Conservation (phyloP, 169 alveolate species). For the Amoebophrya sp. region DNA sequence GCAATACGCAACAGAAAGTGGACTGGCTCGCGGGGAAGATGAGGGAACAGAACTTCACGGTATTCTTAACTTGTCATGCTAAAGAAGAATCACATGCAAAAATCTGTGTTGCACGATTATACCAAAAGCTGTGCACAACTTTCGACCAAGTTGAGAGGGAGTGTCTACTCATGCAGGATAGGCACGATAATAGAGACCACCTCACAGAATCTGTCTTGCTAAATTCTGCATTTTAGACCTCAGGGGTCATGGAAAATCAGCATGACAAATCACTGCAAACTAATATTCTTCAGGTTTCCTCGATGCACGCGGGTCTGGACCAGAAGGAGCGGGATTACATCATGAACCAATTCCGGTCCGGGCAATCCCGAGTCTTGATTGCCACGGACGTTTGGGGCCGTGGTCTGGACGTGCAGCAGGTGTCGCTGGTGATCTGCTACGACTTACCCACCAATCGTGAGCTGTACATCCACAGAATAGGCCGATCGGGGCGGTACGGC, state of each 20-base stretch:
- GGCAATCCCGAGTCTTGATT: constrained; percentile 90
- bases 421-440: constrained; percentile 93
- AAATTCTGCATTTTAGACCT: too few relatives aligned
- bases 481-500: constrained; percentile 97
- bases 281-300: too few relatives aligned
- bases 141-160: too few relatives aligned
- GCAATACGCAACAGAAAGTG: constrained; percentile 89
- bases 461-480: constrained; percentile 94
- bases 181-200: too few relatives aligned
- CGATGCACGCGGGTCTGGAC: neutral
- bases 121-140: too few relatives aligned
- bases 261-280: too few relatives aligned
- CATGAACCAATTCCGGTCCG: constrained; percentile 94
- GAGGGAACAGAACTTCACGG: constrained; percentile 94
- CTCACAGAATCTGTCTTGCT: too few relatives aligned
- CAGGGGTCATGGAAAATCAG: too few relatives aligned
- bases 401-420: constrained; percentile 98
- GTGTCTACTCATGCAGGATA: too few relatives aligned
- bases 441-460: constrained; percentile 97
- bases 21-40: constrained; percentile 93
- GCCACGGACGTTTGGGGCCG: constrained; percentile 99
- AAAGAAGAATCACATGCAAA: neutral
- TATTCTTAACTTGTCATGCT: too few relatives aligned
- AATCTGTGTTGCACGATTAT: neutral
- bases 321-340: constrained; percentile 94